Evolutionary conservation across 306 rosid genomes (phyloP), one percentile per base, ranked within the genome.

Genomic region (Aeschynomene evenia): DNA sequence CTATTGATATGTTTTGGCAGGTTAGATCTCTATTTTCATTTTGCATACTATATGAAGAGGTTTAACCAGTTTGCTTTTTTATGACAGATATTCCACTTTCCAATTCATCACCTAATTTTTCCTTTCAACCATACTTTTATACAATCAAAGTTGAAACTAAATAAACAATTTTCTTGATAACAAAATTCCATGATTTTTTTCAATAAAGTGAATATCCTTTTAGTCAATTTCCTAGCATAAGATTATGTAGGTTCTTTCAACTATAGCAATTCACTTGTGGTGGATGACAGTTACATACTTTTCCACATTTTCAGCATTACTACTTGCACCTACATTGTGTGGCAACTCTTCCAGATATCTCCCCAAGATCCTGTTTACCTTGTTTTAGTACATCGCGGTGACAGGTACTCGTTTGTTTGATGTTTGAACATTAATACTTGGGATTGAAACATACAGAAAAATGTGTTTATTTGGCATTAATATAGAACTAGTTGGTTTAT

Each of bases 1-100:
- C 80, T 88, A 3, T 65, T 88, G 84, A 77, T 93, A 73, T 81
- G 79, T 68, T 85, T 90, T 51, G 96, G 97, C 82, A 90, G 98
- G 98, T 93, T 78, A 51, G 77, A n/a, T 77, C 75, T 42, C 13
- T 50, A 66, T 77, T 55, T 45, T 12, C 64, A 74, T 50, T 52
- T 37, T 68, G 34, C 42, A 18, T 63, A 21, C 36, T 65, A 18
- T 22, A 61, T 6, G 21, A 33, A 45, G 48, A 37, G 22, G 22
- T 52, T 15, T 21, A 20, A 42, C 70, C 53, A 34, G 10, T 46
- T 50, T 58, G 71, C 43, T 42, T 70, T n/a, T 71, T 15, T 60
- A 43, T 39, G 37, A 62, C 24, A 7, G 21, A 55, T 37, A 23
- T 58, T 75, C 28, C 14, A 9, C 63, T 45, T 53, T 62, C 57